Conservation (phyloP, 148 eudicot genomes). For the Vaccinium vitisidaea region DNA sequence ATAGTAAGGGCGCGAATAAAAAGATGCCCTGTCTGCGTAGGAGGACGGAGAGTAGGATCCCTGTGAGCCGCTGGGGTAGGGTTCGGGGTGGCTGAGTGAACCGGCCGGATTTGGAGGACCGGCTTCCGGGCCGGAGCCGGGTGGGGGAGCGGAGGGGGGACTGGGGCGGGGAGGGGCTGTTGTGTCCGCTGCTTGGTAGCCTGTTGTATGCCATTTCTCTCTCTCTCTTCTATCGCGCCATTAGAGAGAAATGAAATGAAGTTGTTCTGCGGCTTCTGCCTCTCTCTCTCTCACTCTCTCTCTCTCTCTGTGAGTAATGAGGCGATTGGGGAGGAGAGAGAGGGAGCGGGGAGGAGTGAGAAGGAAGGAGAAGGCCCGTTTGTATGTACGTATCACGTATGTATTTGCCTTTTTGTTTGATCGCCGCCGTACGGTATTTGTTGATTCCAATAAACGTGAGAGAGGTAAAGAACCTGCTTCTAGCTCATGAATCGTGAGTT, state of each 20-base stretch:
- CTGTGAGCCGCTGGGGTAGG: conserved; percentile 66
- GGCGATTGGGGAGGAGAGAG: conserved; percentile 11
- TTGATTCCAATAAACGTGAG: neutral
- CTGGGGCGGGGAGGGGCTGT: conserved; percentile 78
- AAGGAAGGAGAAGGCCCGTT: neutral
- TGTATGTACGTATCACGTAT: neutral
- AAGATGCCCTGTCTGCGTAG: conserved; percentile 79
- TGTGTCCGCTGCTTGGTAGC: conserved; percentile 81
- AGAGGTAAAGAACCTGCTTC: neutral
- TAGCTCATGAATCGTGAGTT: too few species aligned
- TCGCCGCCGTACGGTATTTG: too few species aligned
- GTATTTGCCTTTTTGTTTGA: neutral
- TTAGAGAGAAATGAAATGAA: neutral
- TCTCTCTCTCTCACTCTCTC: neutral
- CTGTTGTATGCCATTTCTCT: conserved; percentile 59
- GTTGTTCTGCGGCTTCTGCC: too few species aligned
- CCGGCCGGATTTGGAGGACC: conserved; percentile 38
- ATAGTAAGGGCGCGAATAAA: conserved; percentile 79
- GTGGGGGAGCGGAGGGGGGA: conserved; percentile 75
- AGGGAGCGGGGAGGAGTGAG: neutral
- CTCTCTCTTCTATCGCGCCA: conserved; percentile 13
- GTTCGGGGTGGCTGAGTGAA: conserved; percentile 31
- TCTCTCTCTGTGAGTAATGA: neutral
- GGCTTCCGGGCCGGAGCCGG: conserved; percentile 40
- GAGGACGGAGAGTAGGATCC: conserved; percentile 60